These are phyloP conservation scores for Ophiocordyceps camponoti-saundersi DNA, from an alignment of 2,329 filamentous ascomycete species.

Conservation along the genomic window DNA sequence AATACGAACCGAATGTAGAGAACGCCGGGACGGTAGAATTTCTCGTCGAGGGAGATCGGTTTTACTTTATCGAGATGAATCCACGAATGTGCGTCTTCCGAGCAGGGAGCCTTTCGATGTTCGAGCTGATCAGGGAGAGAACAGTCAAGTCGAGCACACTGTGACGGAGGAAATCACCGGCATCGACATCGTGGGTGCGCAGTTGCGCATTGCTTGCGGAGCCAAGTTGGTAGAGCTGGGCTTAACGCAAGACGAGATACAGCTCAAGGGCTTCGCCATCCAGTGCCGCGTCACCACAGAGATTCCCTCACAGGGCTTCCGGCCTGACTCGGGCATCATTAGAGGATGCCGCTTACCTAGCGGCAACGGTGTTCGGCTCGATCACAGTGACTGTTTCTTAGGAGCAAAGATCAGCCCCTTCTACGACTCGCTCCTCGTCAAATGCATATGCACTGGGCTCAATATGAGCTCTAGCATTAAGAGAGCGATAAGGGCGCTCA, in stretches of 20 bases:
- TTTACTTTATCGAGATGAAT: conserved; percentile 29
- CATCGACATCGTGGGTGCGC: not conserved
- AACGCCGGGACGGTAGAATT: conserved; percentile 24
- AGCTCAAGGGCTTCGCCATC: conserved; percentile 65
- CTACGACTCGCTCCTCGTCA: conserved; percentile 84
- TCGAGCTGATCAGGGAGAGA: not conserved
- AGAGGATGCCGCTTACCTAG: conserved; percentile 94
- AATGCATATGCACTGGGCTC: conserved; percentile 81
- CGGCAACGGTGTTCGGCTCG: conserved; percentile 81
- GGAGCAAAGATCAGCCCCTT: conserved; percentile 69
- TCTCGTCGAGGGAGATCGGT: conserved; percentile 15
- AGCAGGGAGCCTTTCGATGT: not conserved
- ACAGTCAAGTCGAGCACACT: conserved; percentile 23
- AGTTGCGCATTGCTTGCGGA: conserved; percentile 25
- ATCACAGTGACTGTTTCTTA: conserved; percentile 90
- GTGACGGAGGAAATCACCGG: conserved; percentile 4
- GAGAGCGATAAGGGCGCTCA: conserved; percentile 83
- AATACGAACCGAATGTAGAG: conserved; percentile 1
- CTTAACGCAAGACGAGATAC: conserved; percentile 87
- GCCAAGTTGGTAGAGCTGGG: conserved; percentile 86
- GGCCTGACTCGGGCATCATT: conserved; percentile 94
- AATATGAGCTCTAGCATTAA: conserved; percentile 89
- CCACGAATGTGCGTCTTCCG: conserved; percentile 11
- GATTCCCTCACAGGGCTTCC: conserved; percentile 77
- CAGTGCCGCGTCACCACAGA: conserved; percentile 99